Evolutionary conservation across 1,139 yeast species (phyloP).

Genomic region (Geotrichum histeridarum): DNA sequence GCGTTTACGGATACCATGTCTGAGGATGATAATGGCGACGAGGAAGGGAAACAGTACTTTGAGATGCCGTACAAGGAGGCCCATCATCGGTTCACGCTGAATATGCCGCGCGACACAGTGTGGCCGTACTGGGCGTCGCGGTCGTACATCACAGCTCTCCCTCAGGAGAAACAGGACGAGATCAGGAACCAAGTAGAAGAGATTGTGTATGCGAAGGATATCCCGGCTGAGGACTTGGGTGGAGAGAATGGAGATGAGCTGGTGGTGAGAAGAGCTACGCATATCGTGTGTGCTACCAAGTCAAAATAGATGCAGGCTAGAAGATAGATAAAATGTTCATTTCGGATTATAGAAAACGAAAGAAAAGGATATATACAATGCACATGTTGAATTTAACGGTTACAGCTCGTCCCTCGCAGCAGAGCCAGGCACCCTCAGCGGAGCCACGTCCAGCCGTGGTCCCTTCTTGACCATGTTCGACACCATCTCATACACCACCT

Average conservation of each 20-base stretch:
- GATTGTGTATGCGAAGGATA: slow-evolving; percentile 23
- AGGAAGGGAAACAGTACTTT: slow-evolving; percentile 27
- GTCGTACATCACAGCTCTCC: slow-evolving; percentile 51
- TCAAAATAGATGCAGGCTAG: neutral
- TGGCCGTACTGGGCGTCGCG: slow-evolving; percentile 56
- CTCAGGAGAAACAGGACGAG: slow-evolving; percentile 38
- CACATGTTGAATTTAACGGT: no score
- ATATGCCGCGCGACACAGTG: slow-evolving; percentile 31
- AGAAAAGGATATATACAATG: no score
- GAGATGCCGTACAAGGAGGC: slow-evolving; percentile 38
- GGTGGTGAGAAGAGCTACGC: slow-evolving; percentile 13
- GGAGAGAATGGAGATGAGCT: slow-evolving; percentile 5
- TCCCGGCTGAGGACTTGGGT: slow-evolving; percentile 8
- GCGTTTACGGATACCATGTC: slow-evolving; percentile 33
- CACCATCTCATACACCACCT: slow-evolving; percentile 62
- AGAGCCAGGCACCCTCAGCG: neutral
- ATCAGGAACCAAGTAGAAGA: slow-evolving; percentile 38
- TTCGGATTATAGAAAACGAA: neutral
- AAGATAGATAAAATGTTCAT: neutral
- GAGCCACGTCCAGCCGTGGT: slow-evolving; percentile 18
- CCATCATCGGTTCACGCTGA: slow-evolving; percentile 33
- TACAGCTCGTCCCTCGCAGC: slow-evolving; percentile 11
- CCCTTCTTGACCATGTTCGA: slow-evolving; percentile 72
- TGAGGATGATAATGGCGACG: slow-evolving; percentile 21
- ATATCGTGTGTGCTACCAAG: slow-evolving; percentile 10